A percentile compares a stretch with the other conserved stretches of the same genome.
Evolutionary conservation across 176 grass and related monocot genomes (phyloP).

Genomic region (Melocanna baccifera): DNA sequence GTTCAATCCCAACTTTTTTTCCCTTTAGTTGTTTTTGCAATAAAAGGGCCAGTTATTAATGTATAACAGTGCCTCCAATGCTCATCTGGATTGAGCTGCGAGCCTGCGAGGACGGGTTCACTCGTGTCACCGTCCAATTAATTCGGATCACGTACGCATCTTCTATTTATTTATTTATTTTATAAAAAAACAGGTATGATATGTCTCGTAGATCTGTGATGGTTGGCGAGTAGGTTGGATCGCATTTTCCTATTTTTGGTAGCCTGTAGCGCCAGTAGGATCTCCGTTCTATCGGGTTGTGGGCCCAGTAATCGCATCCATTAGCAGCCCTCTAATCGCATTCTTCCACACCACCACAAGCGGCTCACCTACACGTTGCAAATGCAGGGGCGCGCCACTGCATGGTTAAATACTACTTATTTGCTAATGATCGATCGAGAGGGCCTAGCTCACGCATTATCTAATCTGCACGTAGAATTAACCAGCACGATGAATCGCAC

Average conservation of each 20-base stretch:
- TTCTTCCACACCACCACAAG: not conserved
- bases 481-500: not conserved
- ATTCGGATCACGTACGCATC: not conserved
- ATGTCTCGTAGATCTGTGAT: not conserved
- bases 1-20: not conserved
- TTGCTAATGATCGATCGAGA: not conserved
- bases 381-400: not conserved
- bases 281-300: not conserved
- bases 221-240: not conserved
- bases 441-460: not conserved
- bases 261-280: not conserved
- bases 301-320: not conserved
- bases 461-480: not conserved
- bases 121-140: not conserved
- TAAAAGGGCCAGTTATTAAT: not conserved
- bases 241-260: not conserved
- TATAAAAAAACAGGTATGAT: not conserved
- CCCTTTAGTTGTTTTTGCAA: no score
- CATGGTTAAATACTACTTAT: not conserved
- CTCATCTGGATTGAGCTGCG: not conserved
- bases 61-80: not conserved
- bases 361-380: slow-evolving; percentile 15
- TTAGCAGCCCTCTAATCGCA: not conserved
- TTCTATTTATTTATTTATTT: no score
- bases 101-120: not conserved